phyloP scores from a whole-genome alignment of 768 basidiomycete genomes.

The Chalciporus sphaerocephalus region DNA sequence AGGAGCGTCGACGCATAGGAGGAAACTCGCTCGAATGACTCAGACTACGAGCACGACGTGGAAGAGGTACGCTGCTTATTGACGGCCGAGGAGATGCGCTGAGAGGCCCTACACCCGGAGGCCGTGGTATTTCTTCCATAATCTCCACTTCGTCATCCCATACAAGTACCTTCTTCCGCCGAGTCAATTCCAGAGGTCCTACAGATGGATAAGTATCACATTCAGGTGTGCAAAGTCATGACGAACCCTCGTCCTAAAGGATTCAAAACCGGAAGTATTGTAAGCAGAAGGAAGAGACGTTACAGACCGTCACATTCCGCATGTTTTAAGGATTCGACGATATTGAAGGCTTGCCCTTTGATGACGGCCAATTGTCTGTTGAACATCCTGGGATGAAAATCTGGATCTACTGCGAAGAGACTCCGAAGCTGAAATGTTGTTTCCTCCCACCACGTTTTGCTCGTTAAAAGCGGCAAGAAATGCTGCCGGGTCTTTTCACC shows the following conservation, averaged over 20 bases:
- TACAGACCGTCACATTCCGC: conserved; percentile 43
- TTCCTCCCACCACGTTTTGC: conserved; percentile 87
- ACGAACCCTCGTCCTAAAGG: conserved; percentile 67
- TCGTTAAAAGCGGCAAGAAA: conserved; percentile 78
- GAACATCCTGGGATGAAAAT: conserved; percentile 91
- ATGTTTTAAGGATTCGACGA: conserved; percentile 79
- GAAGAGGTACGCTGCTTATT: conserved; percentile 56
- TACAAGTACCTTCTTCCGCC: conserved; percentile 75
- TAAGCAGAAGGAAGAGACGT: not conserved
- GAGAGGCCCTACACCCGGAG: conserved; percentile 32
- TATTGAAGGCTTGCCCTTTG: conserved; percentile 90
- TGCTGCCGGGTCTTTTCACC: conserved; percentile 76
- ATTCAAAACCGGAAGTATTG: conserved; percentile 1
- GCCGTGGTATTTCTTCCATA: conserved; percentile 44
- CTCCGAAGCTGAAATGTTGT: conserved; percentile 74
- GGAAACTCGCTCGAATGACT: conserved; percentile 66
- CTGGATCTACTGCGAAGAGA: conserved; percentile 75
- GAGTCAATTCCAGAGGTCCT: conserved; percentile 89
- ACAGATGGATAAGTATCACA: conserved; percentile 9
- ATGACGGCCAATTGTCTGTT: conserved; percentile 87
- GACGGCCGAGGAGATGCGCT: conserved; percentile 56
- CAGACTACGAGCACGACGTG: conserved; percentile 52
- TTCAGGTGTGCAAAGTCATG: not conserved
- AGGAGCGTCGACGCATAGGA: conserved; percentile 59
- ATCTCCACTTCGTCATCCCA: conserved; percentile 86